Evolutionary conservation across 2,329 filamentous ascomycete genomes (phyloP).

Genomic region (Pyrenophora tritici-repentis): DNA sequence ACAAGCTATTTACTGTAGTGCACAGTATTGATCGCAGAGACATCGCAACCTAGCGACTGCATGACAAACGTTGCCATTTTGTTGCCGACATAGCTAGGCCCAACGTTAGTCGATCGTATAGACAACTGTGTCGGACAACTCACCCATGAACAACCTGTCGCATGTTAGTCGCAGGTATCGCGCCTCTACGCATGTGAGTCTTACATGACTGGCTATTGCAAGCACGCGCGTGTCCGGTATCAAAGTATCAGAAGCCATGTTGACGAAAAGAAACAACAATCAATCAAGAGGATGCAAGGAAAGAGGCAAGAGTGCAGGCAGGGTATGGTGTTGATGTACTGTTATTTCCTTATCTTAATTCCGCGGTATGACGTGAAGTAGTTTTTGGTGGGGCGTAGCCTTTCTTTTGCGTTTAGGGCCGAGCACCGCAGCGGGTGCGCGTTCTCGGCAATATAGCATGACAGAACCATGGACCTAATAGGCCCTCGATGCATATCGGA

Average conservation of each 20-base stretch:
- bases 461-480: conserved; percentile 23
- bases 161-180: conserved; percentile 30
- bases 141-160: conserved; percentile 73
- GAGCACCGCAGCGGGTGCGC: conserved; percentile 21
- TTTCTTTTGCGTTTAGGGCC: conserved; percentile 26
- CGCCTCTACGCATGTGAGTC: conserved; percentile 43
- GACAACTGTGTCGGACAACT: conserved; percentile 44
- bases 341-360: conserved; percentile 44
- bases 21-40: conserved; percentile 92
- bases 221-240: conserved; percentile 73
- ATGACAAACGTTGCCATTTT: conserved; percentile 95
- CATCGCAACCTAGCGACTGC: conserved; percentile 91
- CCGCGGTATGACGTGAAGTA: conserved; percentile 40
- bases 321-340: conserved; percentile 22
- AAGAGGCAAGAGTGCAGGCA: not conserved
- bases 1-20: conserved; percentile 79
- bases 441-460: conserved; percentile 26
- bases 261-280: conserved; percentile 2
- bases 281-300: not conserved
- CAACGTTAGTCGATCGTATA: conserved; percentile 25
- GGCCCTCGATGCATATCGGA: conserved; percentile 35
- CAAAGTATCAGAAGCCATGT: conserved; percentile 45
- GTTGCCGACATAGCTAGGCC: conserved; percentile 87
- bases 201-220: conserved; percentile 93
- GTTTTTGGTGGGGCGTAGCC: conserved; percentile 33